Percentiles rank a stretch among this genome's conserved stretches.
These are phyloP conservation scores for Closterium sp. DNA, from an alignment of 139 green algal species.

Conservation along the genomic window DNA sequence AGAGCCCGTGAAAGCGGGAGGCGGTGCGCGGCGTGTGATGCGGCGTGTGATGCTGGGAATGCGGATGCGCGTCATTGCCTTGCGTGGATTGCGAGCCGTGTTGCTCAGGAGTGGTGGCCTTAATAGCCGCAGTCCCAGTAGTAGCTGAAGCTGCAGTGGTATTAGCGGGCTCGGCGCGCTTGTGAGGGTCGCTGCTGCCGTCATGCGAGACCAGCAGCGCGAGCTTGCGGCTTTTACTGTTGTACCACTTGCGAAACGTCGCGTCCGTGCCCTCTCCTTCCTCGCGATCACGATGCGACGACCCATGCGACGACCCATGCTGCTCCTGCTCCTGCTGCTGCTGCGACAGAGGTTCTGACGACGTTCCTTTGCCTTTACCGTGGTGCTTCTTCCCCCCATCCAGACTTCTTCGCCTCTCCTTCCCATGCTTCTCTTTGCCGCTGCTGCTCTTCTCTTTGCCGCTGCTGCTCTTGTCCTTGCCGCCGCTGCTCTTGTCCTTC, in stretches of 20 bases:
- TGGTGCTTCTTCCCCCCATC: not conserved
- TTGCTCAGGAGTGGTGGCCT: not conserved
- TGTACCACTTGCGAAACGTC: not conserved
- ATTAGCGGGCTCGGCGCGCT: not conserved
- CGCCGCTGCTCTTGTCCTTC: not conserved
- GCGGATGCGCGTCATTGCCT: too few species aligned
- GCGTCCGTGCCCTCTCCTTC: not conserved
- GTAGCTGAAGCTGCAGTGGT: not conserved
- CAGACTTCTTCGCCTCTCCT: not conserved
- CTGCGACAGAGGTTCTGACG: not conserved
- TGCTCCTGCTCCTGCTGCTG: not conserved
- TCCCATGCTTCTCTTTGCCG: not conserved
- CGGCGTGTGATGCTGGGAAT: too few species aligned
- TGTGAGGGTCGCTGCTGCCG: not conserved
- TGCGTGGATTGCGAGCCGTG: not conserved
- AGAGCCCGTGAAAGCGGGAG: not conserved
- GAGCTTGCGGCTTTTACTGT: not conserved
- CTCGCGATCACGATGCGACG: not conserved
- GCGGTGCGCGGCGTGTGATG: not conserved
- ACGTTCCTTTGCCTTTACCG: not conserved
- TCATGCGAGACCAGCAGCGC: not conserved
- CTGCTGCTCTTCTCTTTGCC: not conserved
- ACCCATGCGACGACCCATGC: not conserved
- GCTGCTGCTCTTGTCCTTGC: not conserved
- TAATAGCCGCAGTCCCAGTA: too few species aligned